Percentiles rank a stretch among this genome's conserved stretches.
phyloP scores from a whole-genome alignment of 495 filamentous ascomycete genomes.

The Xanthoparmelia taractica region DNA sequence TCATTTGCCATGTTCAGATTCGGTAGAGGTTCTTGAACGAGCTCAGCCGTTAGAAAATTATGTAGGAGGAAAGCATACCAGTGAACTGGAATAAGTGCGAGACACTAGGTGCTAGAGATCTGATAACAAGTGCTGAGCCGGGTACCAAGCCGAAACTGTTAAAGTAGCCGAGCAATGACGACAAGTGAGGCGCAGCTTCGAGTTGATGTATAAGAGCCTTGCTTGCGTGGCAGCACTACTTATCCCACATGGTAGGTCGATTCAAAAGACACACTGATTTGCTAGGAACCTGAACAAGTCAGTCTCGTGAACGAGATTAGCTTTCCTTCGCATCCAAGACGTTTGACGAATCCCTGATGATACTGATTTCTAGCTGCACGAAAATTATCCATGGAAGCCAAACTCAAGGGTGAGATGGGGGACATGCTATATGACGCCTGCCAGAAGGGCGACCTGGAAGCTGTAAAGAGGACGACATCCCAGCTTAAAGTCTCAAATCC shows the following conservation, averaged over 20 bases:
- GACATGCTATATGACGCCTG: constrained; percentile 4
- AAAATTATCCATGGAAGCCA: constrained; percentile 6
- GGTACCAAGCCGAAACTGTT: too few species aligned
- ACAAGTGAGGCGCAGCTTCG: too few species aligned
- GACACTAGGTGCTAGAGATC: too few species aligned
- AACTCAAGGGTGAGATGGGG: constrained; percentile 1
- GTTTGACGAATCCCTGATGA: not conserved
- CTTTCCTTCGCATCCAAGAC: not conserved
- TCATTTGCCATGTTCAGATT: too few species aligned
- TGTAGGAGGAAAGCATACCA: too few species aligned
- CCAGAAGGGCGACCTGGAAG: constrained; percentile 8
- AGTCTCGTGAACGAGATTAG: not conserved
- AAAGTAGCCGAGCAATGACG: too few species aligned
- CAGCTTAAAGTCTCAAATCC: constrained; percentile 5
- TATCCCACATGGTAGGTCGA: not conserved
- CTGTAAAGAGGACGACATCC: not conserved
- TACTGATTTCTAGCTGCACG: not conserved
- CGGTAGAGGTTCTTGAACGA: too few species aligned
- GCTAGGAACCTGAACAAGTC: not conserved
- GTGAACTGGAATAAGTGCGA: too few species aligned
- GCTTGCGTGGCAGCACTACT: not conserved
- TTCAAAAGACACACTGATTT: not conserved
- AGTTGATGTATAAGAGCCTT: too few species aligned
- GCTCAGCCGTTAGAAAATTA: too few species aligned
- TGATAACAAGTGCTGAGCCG: too few species aligned